Evolutionary conservation across 2,329 filamentous ascomycete genomes (phyloP).

Genomic region (Cladosporium sp.): DNA sequence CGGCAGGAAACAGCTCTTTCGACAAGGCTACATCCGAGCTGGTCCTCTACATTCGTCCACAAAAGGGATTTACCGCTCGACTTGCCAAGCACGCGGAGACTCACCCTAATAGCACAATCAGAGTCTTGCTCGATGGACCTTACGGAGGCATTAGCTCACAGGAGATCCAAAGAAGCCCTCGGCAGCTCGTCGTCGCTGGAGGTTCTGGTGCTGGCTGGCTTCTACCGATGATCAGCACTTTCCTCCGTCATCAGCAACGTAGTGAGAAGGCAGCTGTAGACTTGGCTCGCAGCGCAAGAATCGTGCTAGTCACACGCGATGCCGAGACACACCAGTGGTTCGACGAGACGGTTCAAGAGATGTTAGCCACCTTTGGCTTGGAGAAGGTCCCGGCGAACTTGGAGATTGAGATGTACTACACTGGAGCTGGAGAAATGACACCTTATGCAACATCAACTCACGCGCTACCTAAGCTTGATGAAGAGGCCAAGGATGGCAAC

Average conservation of each 20-base stretch:
- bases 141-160: slow-evolving; percentile 54
- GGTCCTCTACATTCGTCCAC: slow-evolving; percentile 55
- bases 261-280: background rate
- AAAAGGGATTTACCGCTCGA: slow-evolving; percentile 51
- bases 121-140: slow-evolving; percentile 58
- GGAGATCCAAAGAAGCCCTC: slow-evolving; percentile 44
- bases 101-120: slow-evolving; percentile 40
- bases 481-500: too few species aligned
- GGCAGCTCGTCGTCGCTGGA: slow-evolving; percentile 53
- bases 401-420: slow-evolving; percentile 25
- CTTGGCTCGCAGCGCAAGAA: slow-evolving; percentile 23
- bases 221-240: slow-evolving; percentile 50
- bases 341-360: slow-evolving; percentile 32
- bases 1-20: slow-evolving; percentile 25
- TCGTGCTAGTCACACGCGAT: slow-evolving; percentile 42
- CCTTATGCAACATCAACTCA: too few species aligned
- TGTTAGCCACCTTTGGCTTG: slow-evolving; percentile 20
- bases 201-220: slow-evolving; percentile 59
- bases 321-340: slow-evolving; percentile 40
- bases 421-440: slow-evolving; percentile 8
- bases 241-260: slow-evolving; percentile 19
- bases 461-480: background rate
- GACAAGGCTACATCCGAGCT: slow-evolving; percentile 41
- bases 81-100: slow-evolving; percentile 44
- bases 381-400: slow-evolving; percentile 22